Percentiles rank a stretch among this genome's conserved stretches.
Evolutionary conservation across 2,329 filamentous ascomycete genomes (phyloP).

Genomic region (Pseudogymnoascus sp.): DNA sequence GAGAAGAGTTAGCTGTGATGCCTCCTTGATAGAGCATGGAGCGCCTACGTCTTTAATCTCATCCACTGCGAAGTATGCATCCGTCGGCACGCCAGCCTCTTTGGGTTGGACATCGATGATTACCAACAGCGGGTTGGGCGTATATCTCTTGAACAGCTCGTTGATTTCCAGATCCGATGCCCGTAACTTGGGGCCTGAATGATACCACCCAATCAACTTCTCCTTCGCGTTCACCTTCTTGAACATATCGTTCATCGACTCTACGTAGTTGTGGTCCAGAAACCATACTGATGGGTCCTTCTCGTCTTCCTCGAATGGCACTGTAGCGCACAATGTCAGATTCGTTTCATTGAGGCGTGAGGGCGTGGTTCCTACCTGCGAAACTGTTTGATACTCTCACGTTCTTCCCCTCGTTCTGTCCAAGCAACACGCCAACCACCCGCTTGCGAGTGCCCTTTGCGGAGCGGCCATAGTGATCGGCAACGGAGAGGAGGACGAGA

Average conservation of each 20-base stretch:
- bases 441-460: conserved; percentile 79
- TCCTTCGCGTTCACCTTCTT: conserved; percentile 99
- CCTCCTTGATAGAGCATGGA: not conserved
- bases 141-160: conserved; percentile 98
- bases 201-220: conserved; percentile 99
- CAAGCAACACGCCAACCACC: conserved; percentile 88
- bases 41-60: conserved; percentile 93
- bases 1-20: conserved; percentile 12
- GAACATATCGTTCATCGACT: conserved; percentile 99
- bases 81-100: conserved; percentile 93
- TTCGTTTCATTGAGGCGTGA: not conserved
- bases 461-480: conserved; percentile 95
- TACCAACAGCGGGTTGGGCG: conserved; percentile 87
- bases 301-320: conserved; percentile 97
- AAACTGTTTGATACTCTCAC: conserved; percentile 99
- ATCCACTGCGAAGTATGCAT: conserved; percentile 98
- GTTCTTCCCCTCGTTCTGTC: conserved; percentile 92
- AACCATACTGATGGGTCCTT: conserved; percentile 99
- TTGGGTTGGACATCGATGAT: conserved; percentile 99
- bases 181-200: conserved; percentile 92
- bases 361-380: conserved; percentile 56
- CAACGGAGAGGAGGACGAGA: conserved; percentile 91
- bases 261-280: conserved; percentile 97
- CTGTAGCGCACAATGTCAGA: conserved; percentile 40
- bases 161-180: conserved; percentile 98